Base-by-base conservation (phyloP, 768 basidiomycete species). In the Panaeolus cyanescens region DNA sequence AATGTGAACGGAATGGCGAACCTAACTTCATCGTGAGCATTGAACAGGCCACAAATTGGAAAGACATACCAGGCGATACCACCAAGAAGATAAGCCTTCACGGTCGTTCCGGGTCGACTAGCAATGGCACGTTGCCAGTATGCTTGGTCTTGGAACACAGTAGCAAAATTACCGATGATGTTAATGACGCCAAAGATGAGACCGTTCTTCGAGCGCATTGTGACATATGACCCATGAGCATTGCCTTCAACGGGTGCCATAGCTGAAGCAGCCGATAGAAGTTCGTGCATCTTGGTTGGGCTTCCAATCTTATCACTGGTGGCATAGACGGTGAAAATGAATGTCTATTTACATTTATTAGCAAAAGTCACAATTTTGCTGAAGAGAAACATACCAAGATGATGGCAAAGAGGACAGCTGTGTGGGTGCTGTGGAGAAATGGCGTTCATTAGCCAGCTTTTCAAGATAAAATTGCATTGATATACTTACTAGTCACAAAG, bases 111-210 rank as follows among this genome's bases (percentile, higher is more conserved):
- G 0, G 93, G 94, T 15, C 88, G 79, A 62, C 88, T 90, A 1
- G 96, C 95, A 69, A 97, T 94, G 1, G 95, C 95, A 12, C 93
- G 84, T 70, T 95, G 93, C 89, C 92, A 96, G 74, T 96, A 98
- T 0, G 92, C 89, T 68, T 92, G 88, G 65, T 83, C 82, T 63
- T 82, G 78, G 69, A 82, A 83, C 5, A 83, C 80, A 10, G 79
- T 81, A 10, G 79, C 81, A 66, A 93, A 94, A 72, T 95, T 94
- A 2, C 94, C 93, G 58, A 92, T 87, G 65, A 93, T 84, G 72
- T 95, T 95, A 74, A 96, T 90, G 17, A 95, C 86, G 19, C 94
- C 89, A 62, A 95, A 94, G 59, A 93, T 88, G 17, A 94, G 72
- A 3, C 91, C 92, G 54, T 86, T 82, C 71, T 85, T 82, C n/a